These are phyloP conservation scores for Pseudopyrenochaeta lycopersici DNA, from an alignment of 2,329 filamentous ascomycete genomes.

Conservation along the genomic window DNA sequence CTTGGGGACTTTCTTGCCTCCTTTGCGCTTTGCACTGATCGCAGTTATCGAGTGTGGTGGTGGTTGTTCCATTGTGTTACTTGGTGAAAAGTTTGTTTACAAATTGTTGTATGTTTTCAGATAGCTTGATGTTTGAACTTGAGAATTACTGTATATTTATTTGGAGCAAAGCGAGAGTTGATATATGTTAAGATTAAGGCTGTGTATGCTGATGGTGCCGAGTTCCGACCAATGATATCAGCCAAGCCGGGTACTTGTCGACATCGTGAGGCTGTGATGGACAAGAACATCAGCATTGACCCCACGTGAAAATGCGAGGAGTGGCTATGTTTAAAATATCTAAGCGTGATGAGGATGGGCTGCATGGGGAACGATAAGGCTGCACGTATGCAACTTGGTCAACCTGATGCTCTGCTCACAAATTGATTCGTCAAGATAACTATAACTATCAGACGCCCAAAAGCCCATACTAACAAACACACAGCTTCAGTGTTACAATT, in stretches of 20 bases:
- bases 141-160: not conserved
- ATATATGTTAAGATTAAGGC: not conserved
- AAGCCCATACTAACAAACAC: slow-evolving; percentile 13
- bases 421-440: slow-evolving; percentile 25
- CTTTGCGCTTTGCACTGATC: slow-evolving; percentile 20
- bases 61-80: slow-evolving; percentile 18
- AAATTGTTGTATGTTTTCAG: not conserved
- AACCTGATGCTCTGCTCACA: slow-evolving; percentile 11
- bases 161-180: not conserved
- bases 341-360: slow-evolving; percentile 56
- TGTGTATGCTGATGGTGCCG: slow-evolving; percentile 12
- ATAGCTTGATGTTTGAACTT: no score
- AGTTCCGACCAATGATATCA: slow-evolving; percentile 19
- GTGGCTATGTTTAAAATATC: slow-evolving; percentile 54
- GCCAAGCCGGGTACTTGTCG: slow-evolving; percentile 10
- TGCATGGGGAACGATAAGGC: not conserved
- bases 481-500: slow-evolving; percentile 33
- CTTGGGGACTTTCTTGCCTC: slow-evolving; percentile 28
- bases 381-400: not conserved
- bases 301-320: no score
- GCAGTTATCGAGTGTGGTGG: slow-evolving; percentile 24
- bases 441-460: slow-evolving; percentile 20
- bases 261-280: not conserved
- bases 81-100: not conserved
- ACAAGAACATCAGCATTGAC: no score